Evolutionary conservation across 2,329 filamentous ascomycete species (phyloP).

Genomic region (Botrytis galanthina): DNA sequence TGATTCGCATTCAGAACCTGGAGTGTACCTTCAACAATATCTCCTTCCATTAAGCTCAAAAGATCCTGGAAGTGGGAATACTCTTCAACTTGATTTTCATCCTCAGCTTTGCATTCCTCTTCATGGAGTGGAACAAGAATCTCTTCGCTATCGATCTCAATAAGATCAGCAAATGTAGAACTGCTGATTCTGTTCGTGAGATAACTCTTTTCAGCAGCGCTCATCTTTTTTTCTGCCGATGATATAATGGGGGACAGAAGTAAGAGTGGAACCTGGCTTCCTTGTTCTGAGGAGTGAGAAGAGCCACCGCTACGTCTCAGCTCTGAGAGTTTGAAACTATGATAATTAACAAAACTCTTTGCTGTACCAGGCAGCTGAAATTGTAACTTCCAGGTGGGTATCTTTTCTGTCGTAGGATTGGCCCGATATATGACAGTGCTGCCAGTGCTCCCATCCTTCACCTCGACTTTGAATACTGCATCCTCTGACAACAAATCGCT

Average conservation of each 20-base stretch:
- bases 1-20: slow-evolving; percentile 2
- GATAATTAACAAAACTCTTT: background rate
- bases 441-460: too few species aligned
- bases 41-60: slow-evolving; percentile 13
- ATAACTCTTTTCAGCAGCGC: background rate
- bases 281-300: background rate
- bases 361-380: slow-evolving; percentile 22
- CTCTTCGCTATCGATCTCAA: slow-evolving; percentile 9
- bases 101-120: background rate
- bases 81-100: background rate
- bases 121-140: slow-evolving; percentile 21
- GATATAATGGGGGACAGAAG: background rate
- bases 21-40: slow-evolving; percentile 11
- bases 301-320: background rate
- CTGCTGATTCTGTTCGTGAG: slow-evolving; percentile 22
- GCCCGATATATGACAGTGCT: slow-evolving; percentile 21
- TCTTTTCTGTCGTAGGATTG: background rate
- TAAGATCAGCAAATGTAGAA: slow-evolving; percentile 18
- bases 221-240: too few species aligned
- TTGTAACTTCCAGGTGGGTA: slow-evolving; percentile 22
- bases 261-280: background rate
- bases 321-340: slow-evolving; percentile 5
- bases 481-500: slow-evolving; percentile 15
- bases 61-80: slow-evolving; percentile 18
- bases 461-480: background rate